phyloP scores from a whole-genome alignment of 2,329 filamentous ascomycete genomes.

The Cercospora berteroae region DNA sequence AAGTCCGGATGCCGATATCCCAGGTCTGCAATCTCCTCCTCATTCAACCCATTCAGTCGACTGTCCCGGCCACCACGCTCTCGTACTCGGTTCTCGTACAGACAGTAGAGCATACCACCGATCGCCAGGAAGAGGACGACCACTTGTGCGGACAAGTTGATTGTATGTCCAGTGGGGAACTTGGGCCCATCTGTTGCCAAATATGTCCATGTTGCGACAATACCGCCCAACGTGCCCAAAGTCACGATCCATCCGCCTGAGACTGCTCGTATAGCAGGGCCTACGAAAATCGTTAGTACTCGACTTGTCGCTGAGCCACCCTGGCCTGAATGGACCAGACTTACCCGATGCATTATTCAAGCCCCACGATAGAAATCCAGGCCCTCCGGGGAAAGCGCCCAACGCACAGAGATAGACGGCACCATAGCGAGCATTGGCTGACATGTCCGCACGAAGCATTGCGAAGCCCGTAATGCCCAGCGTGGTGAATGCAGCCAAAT shows the following conservation, averaged over 20 bases:
- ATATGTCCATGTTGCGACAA: constrained; percentile 60
- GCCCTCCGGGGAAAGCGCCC: constrained; percentile 59
- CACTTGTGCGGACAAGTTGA: constrained; percentile 56
- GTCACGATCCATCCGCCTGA: constrained; percentile 56
- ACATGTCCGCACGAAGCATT: constrained; percentile 32
- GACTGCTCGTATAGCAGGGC: constrained; percentile 57
- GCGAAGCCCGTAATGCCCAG: constrained; percentile 37
- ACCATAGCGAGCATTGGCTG: constrained; percentile 36
- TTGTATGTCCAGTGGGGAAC: constrained; percentile 54
- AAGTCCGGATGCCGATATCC: constrained; percentile 57
- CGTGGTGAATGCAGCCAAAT: constrained; percentile 26
- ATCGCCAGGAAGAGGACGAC: constrained; percentile 46
- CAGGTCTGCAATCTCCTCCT: constrained; percentile 49
- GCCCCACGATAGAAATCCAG: constrained; percentile 58
- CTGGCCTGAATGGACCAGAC: neutral
- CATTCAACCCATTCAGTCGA: constrained; percentile 50
- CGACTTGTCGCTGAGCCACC: neutral
- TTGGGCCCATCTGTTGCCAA: constrained; percentile 47
- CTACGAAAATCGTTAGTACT: neutral
- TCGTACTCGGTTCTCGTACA: constrained; percentile 54
- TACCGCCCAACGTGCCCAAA: constrained; percentile 57
- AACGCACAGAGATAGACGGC: constrained; percentile 39
- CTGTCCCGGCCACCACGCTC: constrained; percentile 50
- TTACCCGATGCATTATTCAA: constrained; percentile 56
- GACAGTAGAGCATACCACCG: constrained; percentile 54